phyloP scores from a whole-genome alignment of 306 rosid species.

The Vachellia pachyceras region DNA sequence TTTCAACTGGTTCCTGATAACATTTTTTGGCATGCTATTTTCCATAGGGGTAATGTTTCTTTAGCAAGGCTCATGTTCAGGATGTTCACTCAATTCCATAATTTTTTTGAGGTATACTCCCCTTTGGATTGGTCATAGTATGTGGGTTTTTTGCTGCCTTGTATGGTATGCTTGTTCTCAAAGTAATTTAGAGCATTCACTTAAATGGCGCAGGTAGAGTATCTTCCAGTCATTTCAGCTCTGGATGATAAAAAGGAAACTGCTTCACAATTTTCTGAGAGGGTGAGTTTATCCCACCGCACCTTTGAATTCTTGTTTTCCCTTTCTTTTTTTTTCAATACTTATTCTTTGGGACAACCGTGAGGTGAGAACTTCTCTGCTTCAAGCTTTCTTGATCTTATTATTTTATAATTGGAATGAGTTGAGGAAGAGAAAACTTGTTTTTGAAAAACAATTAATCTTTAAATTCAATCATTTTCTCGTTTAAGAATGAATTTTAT shows the following conservation, averaged over 20 bases:
- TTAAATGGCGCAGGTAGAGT: slow-evolving; percentile 79
- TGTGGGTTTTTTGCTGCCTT: background rate
- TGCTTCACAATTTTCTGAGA: slow-evolving; percentile 66
- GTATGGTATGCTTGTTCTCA: slow-evolving; percentile 19
- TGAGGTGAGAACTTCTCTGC: background rate
- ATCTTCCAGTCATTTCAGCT: slow-evolving; percentile 87
- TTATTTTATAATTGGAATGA: slow-evolving; percentile 5
- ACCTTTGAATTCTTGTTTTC: slow-evolving; percentile 26
- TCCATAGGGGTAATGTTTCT: slow-evolving; percentile 81
- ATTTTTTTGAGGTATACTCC: slow-evolving; percentile 82
- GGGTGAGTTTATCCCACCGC: slow-evolving; percentile 62
- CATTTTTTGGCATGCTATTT: slow-evolving; percentile 31
- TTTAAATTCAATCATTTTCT: background rate
- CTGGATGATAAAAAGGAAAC: slow-evolving; percentile 73
- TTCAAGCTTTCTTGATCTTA: background rate
- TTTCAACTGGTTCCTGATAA: slow-evolving; percentile 33
- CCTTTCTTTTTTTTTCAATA: slow-evolving; percentile 22
- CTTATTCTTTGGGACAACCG: background rate
- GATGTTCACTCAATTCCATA: slow-evolving; percentile 98
- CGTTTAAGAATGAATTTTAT: background rate
- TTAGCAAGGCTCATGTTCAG: slow-evolving; percentile 84
- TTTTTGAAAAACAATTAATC: background rate
- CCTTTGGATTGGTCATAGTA: slow-evolving; percentile 4
- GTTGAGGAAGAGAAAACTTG: background rate
- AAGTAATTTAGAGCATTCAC: slow-evolving; percentile 30